These are phyloP conservation scores for Trypanosoma boissoni DNA, from an alignment of 208 protist genomes.

Conservation along the genomic window DNA sequence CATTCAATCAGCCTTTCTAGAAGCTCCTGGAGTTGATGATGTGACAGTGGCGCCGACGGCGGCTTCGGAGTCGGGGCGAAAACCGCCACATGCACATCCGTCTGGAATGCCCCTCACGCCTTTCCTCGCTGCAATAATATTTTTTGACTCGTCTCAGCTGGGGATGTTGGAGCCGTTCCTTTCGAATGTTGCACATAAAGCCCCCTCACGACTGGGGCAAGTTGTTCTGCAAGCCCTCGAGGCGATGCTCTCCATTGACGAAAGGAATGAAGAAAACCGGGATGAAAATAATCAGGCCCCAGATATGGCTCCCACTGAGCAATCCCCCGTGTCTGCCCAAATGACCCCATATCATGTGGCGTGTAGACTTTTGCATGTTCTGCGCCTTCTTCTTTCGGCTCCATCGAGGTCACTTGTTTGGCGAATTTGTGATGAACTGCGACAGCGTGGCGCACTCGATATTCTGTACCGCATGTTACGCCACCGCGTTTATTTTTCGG, in stretches of 20 bases:
- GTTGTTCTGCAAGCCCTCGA: slow-evolving; percentile 19
- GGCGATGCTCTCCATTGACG: slow-evolving; percentile 1
- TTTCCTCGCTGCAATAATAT: slow-evolving; percentile 21
- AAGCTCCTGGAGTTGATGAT: background rate
- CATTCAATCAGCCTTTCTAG: slow-evolving; percentile 12
- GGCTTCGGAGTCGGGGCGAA: too few species aligned
- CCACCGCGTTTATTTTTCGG: slow-evolving; percentile 40
- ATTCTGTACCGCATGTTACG: slow-evolving; percentile 46
- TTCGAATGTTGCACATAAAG: slow-evolving; percentile 29
- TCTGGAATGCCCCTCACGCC: slow-evolving; percentile 14
- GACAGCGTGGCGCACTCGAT: slow-evolving; percentile 36
- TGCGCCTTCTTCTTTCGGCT: slow-evolving; percentile 18
- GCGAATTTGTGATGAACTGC: slow-evolving; percentile 52
- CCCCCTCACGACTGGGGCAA: slow-evolving; percentile 18
- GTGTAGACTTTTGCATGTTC: slow-evolving; percentile 22
- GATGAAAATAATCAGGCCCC: too few species aligned
- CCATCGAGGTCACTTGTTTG: slow-evolving; percentile 25
- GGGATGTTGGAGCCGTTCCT: slow-evolving; percentile 26
- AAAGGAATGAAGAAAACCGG: background rate
- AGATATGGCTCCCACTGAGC: too few species aligned
- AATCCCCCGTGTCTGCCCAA: too few species aligned
- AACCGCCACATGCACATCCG: background rate
- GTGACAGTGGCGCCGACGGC: too few species aligned
- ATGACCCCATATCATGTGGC: slow-evolving; percentile 15
- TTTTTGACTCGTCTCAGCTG: slow-evolving; percentile 9